phyloP scores from a whole-genome alignment of 2,329 filamentous ascomycete species.

The Cladosporium sp. region DNA sequence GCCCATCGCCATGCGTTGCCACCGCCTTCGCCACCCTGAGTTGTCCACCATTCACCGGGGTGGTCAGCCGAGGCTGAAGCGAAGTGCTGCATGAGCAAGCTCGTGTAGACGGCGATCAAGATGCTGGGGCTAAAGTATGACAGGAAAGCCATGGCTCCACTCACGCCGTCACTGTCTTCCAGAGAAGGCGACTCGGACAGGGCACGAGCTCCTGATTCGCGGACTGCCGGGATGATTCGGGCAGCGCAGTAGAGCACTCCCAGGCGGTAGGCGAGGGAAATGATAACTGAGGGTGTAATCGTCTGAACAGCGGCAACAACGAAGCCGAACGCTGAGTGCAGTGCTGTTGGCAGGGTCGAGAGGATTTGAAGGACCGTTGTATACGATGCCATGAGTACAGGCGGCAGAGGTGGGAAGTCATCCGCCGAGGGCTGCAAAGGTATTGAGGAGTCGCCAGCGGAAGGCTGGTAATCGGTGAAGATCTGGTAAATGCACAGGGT shows the following conservation, averaged over 20 bases:
- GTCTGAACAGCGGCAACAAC: slow-evolving; percentile 91
- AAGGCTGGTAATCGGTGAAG: slow-evolving; percentile 95
- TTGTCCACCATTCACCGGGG: slow-evolving; percentile 74
- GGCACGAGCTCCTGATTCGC: slow-evolving; percentile 79
- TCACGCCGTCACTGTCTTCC: slow-evolving; percentile 81
- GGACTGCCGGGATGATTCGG: slow-evolving; percentile 90
- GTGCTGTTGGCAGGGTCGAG: slow-evolving; percentile 76
- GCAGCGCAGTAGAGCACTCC: slow-evolving; percentile 95
- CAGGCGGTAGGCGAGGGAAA: slow-evolving; percentile 88
- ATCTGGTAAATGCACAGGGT: slow-evolving; percentile 99
- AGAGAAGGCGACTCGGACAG: slow-evolving; percentile 81
- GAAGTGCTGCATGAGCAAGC: slow-evolving; percentile 92
- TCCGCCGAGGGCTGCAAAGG: slow-evolving; percentile 62
- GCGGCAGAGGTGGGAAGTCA: slow-evolving; percentile 94
- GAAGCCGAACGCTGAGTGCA: slow-evolving; percentile 81
- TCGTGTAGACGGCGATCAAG: slow-evolving; percentile 94
- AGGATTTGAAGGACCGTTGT: slow-evolving; percentile 84
- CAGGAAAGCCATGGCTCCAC: slow-evolving; percentile 75
- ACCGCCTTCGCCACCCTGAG: slow-evolving; percentile 76
- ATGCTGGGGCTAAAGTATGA: slow-evolving; percentile 96
- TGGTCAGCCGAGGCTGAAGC: slow-evolving; percentile 65
- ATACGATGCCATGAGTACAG: slow-evolving; percentile 98
- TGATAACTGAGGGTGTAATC: slow-evolving; percentile 92
- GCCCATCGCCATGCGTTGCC: slow-evolving; percentile 92
- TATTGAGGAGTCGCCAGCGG: slow-evolving; percentile 54